Evolutionary conservation across 2,329 filamentous ascomycete species (phyloP).

Genomic region (Cladosporium oxysporum): DNA sequence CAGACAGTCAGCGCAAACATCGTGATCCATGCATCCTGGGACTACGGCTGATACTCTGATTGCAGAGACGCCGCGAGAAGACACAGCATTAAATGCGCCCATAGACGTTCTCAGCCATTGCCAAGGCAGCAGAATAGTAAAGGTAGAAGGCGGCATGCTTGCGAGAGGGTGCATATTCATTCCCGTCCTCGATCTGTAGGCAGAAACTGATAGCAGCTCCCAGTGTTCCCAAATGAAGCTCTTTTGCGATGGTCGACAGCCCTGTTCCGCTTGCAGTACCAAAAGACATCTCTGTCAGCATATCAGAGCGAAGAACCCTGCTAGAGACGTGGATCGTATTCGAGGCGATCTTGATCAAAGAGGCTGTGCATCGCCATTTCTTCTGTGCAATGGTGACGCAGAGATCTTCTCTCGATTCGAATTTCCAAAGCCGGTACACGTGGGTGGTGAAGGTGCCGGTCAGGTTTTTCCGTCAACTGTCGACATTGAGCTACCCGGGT

Average conservation of each 20-base stretch:
- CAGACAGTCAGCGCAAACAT: not conserved
- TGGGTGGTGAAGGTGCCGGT: not conserved
- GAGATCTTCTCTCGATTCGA: not conserved
- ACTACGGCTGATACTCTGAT: not conserved
- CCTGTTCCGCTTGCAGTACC: not conserved
- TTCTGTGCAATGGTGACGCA: not conserved
- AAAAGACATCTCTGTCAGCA: not conserved
- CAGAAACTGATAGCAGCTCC: not conserved
- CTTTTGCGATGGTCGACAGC: not conserved
- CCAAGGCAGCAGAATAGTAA: not conserved
- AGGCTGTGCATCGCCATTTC: not conserved
- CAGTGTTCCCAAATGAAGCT: constrained; percentile 1
- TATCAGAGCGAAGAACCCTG: not conserved
- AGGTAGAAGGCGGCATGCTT: constrained; percentile 1
- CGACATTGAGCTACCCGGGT: not conserved
- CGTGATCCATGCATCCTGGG: not conserved
- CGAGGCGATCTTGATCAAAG: not conserved
- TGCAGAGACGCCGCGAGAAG: not conserved
- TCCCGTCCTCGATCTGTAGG: not conserved
- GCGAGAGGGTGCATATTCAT: not conserved
- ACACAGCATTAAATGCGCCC: not conserved
- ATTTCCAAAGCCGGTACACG: not conserved
- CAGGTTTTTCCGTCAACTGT: not conserved
- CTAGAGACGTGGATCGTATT: not conserved
- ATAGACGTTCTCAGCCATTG: not conserved